Percentiles rank a stretch among this genome's conserved stretches.
Conservation (phyloP, 2,329 filamentous ascomycete genomes). For the Cordyceps cicadae region DNA sequence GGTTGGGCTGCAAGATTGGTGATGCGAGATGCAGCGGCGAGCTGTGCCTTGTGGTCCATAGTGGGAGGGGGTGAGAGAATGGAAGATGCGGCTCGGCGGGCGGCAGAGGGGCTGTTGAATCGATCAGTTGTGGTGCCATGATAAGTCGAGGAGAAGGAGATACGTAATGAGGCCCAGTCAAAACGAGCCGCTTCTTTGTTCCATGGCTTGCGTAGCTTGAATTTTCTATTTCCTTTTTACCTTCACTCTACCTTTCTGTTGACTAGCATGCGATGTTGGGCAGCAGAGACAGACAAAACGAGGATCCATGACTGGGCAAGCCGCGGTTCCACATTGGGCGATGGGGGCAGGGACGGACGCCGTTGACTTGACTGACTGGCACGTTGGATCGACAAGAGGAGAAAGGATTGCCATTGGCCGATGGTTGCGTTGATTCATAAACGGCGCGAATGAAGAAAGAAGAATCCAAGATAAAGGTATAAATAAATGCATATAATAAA, state of each 20-base stretch:
- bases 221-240: background rate
- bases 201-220: background rate
- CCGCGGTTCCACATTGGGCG: background rate
- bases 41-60: background rate
- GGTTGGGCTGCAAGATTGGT: slow-evolving; percentile 3
- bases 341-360: background rate
- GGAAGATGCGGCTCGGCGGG: background rate
- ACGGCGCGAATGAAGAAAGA: background rate
- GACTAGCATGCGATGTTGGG: background rate
- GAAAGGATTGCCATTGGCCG: background rate
- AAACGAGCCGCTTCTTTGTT: background rate
- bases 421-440: background rate
- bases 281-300: background rate
- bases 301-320: background rate
- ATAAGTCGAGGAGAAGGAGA: background rate
- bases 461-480: background rate
- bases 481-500: background rate
- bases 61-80: background rate
- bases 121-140: background rate
- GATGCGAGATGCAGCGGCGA: background rate
- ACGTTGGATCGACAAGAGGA: background rate
- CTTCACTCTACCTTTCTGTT: background rate
- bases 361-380: background rate
- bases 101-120: background rate
- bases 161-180: background rate